Conservation (phyloP, 805 yeast genomes). For the Helenozyma rhizophorensis region DNA sequence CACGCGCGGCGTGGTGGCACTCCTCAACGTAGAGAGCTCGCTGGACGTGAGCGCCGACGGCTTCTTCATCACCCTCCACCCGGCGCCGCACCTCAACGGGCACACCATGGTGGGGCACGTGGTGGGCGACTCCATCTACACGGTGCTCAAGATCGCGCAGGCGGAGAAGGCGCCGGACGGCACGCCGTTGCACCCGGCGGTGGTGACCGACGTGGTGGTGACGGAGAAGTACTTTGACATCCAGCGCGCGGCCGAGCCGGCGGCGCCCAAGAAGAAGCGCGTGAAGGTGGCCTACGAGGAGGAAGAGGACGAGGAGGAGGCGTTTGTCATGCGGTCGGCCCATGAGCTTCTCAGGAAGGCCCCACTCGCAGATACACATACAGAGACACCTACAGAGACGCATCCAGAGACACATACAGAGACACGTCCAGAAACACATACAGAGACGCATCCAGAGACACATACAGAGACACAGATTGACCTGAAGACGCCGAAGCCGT, state of each 20-base stretch:
- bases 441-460: constrained; percentile 2
- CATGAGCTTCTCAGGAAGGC: constrained; percentile 23
- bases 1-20: constrained; percentile 53
- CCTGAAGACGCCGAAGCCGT: too few relatives aligned
- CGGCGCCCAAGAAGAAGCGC: constrained; percentile 4
- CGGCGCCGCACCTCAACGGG: constrained; percentile 41
- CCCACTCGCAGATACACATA: not conserved
- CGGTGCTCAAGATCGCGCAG: constrained; percentile 45
- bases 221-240: constrained; percentile 48
- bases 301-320: constrained; percentile 38
- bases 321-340: constrained; percentile 39
- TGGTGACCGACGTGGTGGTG: constrained; percentile 37
- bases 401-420: too few relatives aligned
- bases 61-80: constrained; percentile 39
- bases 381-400: constrained; percentile 1
- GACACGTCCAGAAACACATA: not conserved
- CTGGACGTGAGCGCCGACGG: constrained; percentile 19
- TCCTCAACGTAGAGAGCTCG: constrained; percentile 28
- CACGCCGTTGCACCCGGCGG: constrained; percentile 49
- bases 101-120: constrained; percentile 54
- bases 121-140: constrained; percentile 52
- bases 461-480: too few relatives aligned
- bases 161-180: constrained; percentile 40
- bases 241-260: constrained; percentile 14
- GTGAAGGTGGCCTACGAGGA: too few relatives aligned